A percentile compares a stretch with the other conserved stretches of the same genome.
phyloP scores from a whole-genome alignment of 1,284 basidiomycete genomes.

The Trametes hirsuta region DNA sequence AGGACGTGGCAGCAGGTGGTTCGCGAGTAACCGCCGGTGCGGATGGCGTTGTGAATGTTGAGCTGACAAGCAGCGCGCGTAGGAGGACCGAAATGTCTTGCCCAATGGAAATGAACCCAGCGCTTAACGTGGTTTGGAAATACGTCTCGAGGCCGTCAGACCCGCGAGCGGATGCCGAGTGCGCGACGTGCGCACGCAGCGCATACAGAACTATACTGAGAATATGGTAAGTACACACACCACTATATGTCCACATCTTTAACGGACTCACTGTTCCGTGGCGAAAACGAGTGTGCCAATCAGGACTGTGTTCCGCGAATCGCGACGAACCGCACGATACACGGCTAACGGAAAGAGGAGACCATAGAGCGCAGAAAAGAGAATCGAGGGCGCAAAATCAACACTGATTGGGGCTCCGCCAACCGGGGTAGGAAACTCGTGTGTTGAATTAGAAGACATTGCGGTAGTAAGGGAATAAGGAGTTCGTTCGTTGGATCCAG shows the following conservation, averaged over 20 bases:
- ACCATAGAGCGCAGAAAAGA: conserved; percentile 21
- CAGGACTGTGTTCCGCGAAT: conserved; percentile 19
- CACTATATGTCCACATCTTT: not conserved
- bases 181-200: conserved; percentile 36
- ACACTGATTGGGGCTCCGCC: conserved; percentile 8
- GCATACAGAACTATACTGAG: conserved; percentile 30
- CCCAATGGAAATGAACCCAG: conserved; percentile 35
- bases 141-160: conserved; percentile 34
- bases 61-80: conserved; percentile 35
- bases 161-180: conserved; percentile 21
- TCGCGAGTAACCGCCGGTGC: not conserved
- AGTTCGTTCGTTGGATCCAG: not conserved
- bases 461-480: not conserved
- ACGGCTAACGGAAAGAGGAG: conserved; percentile 16
- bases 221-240: too few species aligned
- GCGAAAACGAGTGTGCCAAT: conserved; percentile 19
- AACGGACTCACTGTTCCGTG: conserved; percentile 26
- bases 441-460: conserved; percentile 1
- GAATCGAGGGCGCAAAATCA: conserved; percentile 8
- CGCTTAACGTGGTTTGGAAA: conserved; percentile 35
- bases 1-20: too few species aligned
- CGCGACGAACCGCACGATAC: conserved; percentile 14
- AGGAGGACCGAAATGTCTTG: conserved; percentile 31
- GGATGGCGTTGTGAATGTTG: conserved; percentile 22
- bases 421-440: conserved; percentile 5